Evolutionary conservation across 768 basidiomycete genomes (phyloP).

Genomic region (Hemileccinum impolitum): DNA sequence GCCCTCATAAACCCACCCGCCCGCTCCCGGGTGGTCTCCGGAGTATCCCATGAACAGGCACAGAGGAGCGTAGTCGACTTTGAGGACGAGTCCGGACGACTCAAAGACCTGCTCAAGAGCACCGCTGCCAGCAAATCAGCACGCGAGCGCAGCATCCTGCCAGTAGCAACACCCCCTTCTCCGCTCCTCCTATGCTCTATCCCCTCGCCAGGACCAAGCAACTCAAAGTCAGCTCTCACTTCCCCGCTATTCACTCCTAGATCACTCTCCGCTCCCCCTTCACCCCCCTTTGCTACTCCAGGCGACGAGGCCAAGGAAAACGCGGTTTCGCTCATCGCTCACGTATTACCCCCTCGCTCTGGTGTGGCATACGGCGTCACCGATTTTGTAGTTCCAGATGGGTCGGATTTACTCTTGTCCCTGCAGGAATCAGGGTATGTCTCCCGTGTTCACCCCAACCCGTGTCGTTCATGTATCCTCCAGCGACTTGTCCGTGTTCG

Average conservation of each 20-base stretch:
- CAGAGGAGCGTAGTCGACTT: slow-evolving; percentile 81
- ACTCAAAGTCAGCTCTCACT: slow-evolving; percentile 40
- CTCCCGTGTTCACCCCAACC: background rate
- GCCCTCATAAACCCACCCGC: slow-evolving; percentile 52
- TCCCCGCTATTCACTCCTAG: slow-evolving; percentile 40
- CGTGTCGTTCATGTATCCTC: slow-evolving; percentile 4
- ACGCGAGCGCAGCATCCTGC: slow-evolving; percentile 28
- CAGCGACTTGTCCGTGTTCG: slow-evolving; percentile 55
- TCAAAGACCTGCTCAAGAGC: slow-evolving; percentile 70
- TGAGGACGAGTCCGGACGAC: slow-evolving; percentile 73
- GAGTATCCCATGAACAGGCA: slow-evolving; percentile 62
- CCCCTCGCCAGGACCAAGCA: slow-evolving; percentile 13
- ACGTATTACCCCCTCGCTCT: slow-evolving; percentile 45
- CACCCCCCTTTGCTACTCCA: slow-evolving; percentile 17
- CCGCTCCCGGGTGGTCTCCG: slow-evolving; percentile 66
- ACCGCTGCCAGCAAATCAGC: slow-evolving; percentile 26
- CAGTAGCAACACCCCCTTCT: too few species aligned
- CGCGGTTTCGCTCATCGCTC: slow-evolving; percentile 23
- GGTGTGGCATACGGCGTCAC: slow-evolving; percentile 41
- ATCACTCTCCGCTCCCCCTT: slow-evolving; percentile 38
- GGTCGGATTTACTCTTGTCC: slow-evolving; percentile 43
- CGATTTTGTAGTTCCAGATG: slow-evolving; percentile 45
- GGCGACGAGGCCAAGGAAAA: slow-evolving; percentile 17
- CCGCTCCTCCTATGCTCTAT: slow-evolving; percentile 5
- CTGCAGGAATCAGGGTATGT: slow-evolving; percentile 67